Percentiles rank a stretch among this genome's conserved stretches.
Evolutionary conservation across 768 basidiomycete genomes (phyloP).

Genomic region (Leccinum disarticulatum): DNA sequence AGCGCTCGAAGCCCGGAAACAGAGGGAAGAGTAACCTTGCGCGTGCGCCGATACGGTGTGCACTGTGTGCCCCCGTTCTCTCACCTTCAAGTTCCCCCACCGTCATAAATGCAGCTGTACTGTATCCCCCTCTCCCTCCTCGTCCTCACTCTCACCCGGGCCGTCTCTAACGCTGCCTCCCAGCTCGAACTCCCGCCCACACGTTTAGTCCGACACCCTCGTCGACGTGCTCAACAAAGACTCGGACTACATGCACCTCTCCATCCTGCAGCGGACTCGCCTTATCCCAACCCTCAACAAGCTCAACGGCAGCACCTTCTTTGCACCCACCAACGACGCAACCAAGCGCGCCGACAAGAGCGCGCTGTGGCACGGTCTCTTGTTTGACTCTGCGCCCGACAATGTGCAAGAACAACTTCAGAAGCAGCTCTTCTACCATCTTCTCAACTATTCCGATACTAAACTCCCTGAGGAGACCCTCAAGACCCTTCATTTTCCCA

Average conservation of each 20-base stretch:
- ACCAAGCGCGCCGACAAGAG: slow-evolving; percentile 48
- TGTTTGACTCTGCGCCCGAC: slow-evolving; percentile 49
- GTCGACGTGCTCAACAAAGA: too few relatives aligned
- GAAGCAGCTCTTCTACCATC: slow-evolving; percentile 92
- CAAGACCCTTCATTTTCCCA: slow-evolving; percentile 69
- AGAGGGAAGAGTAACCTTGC: too few relatives aligned
- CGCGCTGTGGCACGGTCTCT: slow-evolving; percentile 33
- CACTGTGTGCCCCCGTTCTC: too few relatives aligned
- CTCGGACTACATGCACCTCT: slow-evolving; percentile 42
- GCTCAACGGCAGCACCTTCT: slow-evolving; percentile 80
- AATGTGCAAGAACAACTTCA: slow-evolving; percentile 80
- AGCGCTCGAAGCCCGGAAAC: too few relatives aligned
- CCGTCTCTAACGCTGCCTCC: slow-evolving; percentile 13
- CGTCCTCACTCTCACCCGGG: slow-evolving; percentile 15
- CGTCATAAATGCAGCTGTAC: too few relatives aligned
- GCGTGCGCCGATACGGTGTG: too few relatives aligned
- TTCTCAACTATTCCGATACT: slow-evolving; percentile 79
- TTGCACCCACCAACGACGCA: slow-evolving; percentile 95
- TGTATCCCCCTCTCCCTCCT: slow-evolving; percentile 38
- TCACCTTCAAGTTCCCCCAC: too few relatives aligned
- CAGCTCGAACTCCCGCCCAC: too few relatives aligned
- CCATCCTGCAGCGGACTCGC: slow-evolving; percentile 77
- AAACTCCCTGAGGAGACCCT: slow-evolving; percentile 40
- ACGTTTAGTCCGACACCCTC: too few relatives aligned
- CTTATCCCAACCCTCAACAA: slow-evolving; percentile 91